These are phyloP conservation scores for Salix exigua DNA, from an alignment of 345 rosid species.

Conservation along the genomic window DNA sequence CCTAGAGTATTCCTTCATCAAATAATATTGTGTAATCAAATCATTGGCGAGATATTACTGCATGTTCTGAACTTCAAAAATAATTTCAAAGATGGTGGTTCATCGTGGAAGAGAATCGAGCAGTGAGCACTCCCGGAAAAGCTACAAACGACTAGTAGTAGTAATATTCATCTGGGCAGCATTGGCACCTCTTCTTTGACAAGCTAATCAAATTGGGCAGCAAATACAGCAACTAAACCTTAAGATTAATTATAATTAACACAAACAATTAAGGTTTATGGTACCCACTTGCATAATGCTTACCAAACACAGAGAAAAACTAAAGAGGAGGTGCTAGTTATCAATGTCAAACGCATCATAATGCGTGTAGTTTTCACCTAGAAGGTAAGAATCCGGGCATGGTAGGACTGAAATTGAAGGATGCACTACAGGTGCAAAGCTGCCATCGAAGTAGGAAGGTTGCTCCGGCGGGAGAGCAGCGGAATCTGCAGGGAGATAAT, in stretches of 20 bases:
- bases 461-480: neutral
- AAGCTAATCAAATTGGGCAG: neutral
- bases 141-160: neutral
- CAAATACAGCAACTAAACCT: neutral
- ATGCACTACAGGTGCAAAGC: slow-evolving; percentile 11
- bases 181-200: neutral
- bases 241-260: no score
- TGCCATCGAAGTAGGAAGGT: slow-evolving; percentile 10
- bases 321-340: neutral
- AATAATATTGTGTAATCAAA: no score
- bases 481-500: neutral
- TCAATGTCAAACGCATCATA: neutral
- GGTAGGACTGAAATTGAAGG: neutral
- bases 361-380: neutral
- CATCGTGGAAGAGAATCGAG: no score
- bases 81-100: no score
- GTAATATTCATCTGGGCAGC: no score
- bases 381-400: slow-evolving; percentile 10
- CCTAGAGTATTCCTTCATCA: no score
- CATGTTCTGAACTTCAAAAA: no score
- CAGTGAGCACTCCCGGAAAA: neutral
- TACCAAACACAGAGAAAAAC: neutral
- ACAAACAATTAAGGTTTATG: neutral
- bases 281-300: neutral
- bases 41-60: no score